Evolutionary conservation across 306 rosid genomes (phyloP).

Genomic region (Cucurbita moschata): DNA sequence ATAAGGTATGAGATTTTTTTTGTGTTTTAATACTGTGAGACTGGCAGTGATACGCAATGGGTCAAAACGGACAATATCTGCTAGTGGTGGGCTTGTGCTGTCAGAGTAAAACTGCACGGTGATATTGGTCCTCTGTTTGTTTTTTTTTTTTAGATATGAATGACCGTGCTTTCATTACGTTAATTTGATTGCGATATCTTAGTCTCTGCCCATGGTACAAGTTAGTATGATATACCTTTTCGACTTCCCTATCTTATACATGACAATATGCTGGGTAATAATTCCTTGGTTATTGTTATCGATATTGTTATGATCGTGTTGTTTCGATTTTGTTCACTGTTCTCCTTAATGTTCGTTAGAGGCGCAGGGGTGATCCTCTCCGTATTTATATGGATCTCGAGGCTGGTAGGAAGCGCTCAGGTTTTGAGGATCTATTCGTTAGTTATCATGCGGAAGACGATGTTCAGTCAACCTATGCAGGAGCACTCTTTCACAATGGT

Average conservation of each 20-base stretch:
- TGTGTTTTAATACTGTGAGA: too few relatives aligned
- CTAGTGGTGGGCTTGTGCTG: too few relatives aligned
- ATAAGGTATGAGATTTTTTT: too few relatives aligned
- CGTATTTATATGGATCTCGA: slow-evolving; percentile 90
- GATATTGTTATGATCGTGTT: neutral
- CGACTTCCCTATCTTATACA: neutral
- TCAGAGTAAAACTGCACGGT: neutral
- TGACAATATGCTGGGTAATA: neutral
- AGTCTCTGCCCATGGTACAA: neutral
- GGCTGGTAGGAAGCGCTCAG: slow-evolving; percentile 65
- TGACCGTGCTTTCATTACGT: too few relatives aligned
- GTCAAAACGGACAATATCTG: too few relatives aligned
- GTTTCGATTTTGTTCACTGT: neutral
- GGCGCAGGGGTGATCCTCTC: slow-evolving; percentile 59
- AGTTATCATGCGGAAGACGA: slow-evolving; percentile 83
- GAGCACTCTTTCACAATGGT: slow-evolving; percentile 69
- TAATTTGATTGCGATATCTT: neutral
- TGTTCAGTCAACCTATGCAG: slow-evolving; percentile 88
- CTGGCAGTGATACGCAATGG: too few relatives aligned
- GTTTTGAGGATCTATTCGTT: slow-evolving; percentile 62
- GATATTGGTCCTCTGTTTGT: neutral
- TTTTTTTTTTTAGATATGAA: neutral
- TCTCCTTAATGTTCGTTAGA: slow-evolving; percentile 25
- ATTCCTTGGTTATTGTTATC: neutral
- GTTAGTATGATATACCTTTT: neutral